Evolutionary conservation across 176 grass and related monocot genomes (phyloP), one percentile per base, ranked within the genome.

Genomic region (Oryza coarctata): DNA sequence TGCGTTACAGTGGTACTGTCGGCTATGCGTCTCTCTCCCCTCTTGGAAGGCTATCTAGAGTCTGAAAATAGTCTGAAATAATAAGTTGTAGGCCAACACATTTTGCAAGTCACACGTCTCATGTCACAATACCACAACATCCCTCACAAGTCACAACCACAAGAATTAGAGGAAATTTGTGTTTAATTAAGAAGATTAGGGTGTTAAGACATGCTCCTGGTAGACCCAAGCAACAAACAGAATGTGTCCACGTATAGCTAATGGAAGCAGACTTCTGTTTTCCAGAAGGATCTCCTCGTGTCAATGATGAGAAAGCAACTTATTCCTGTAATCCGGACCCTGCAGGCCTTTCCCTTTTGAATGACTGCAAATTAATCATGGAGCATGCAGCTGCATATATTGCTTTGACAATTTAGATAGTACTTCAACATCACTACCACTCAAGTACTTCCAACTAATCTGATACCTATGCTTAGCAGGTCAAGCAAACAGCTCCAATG

Each of bases 301-400:
- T 62, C 41, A 20, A 71, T 81, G 68, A 13, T 17, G 26, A 22
- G 66, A 89, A 65, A 81, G 77, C 39, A 50, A 71, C 71, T 57
- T 82, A 52, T 81, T 85, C 55, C 52, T 50, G 6, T 35, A 80
- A 23, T 14, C 5, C n/a, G 63, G 70, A 63, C 49, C 28, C 1
- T 70, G 22, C 64, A 44, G 18, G 15, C 39, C n/a, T 81, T 81
- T 41, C 52, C 41, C n/a, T 49, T 80, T 88, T 45, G 36, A 73
- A 60, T 68, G 75, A 30, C 1, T 68, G 61, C 14, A 29, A 32
- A 33, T 35, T 55, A 81, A 80, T 63, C 47, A 73, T 60, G 5
- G 65, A 64, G 3, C 25, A 47, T 83, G 38, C 1, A 71, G 18
- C 31, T 36, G 28, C 29, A 40, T 8, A 65, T 23, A 70, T 29